Conservation (phyloP, 2,329 filamentous ascomycete species). For the Alternaria arborescens region DNA sequence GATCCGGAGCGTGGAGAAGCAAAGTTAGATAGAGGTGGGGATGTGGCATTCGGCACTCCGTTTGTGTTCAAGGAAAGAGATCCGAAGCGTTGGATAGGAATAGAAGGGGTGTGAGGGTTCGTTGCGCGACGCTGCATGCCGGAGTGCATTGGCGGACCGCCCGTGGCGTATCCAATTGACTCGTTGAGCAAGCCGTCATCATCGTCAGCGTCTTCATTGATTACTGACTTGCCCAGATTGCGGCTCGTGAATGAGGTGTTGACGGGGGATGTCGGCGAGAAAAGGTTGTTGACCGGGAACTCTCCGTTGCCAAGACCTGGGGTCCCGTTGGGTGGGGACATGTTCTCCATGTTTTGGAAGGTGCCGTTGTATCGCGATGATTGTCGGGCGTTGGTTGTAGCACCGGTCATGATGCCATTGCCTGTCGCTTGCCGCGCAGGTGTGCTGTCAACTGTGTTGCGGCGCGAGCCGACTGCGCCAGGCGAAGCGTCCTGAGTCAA, state of each 20-base stretch:
- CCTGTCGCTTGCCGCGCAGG: conserved; percentile 54
- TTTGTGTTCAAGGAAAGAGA: conserved; percentile 75
- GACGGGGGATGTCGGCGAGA: conserved; percentile 77
- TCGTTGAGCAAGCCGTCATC: conserved; percentile 78
- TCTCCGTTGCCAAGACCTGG: conserved; percentile 65
- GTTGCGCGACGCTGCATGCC: conserved; percentile 71
- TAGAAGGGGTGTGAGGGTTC: conserved; percentile 74
- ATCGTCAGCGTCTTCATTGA: conserved; percentile 74
- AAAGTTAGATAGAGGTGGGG: conserved; percentile 65
- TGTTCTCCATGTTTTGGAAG: conserved; percentile 69
- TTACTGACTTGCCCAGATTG: conserved; percentile 71
- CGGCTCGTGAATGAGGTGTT: conserved; percentile 73
- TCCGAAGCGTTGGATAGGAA: conserved; percentile 74
- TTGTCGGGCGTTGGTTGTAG: conserved; percentile 56
- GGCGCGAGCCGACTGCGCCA: conserved; percentile 56
- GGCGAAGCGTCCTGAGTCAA: conserved; percentile 56
- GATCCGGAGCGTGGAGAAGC: conserved; percentile 59
- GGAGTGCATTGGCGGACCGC: conserved; percentile 61
- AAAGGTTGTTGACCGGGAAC: conserved; percentile 70
- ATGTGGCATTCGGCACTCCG: conserved; percentile 54
- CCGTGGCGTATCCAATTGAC: conserved; percentile 77
- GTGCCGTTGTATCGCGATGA: conserved; percentile 68
- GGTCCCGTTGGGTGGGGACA: conserved; percentile 67
- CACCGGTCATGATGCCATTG: conserved; percentile 56
- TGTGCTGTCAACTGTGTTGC: conserved; percentile 64